phyloP scores from a whole-genome alignment of 2,329 filamentous ascomycete species.

The Emericellopsis cladophorae region DNA sequence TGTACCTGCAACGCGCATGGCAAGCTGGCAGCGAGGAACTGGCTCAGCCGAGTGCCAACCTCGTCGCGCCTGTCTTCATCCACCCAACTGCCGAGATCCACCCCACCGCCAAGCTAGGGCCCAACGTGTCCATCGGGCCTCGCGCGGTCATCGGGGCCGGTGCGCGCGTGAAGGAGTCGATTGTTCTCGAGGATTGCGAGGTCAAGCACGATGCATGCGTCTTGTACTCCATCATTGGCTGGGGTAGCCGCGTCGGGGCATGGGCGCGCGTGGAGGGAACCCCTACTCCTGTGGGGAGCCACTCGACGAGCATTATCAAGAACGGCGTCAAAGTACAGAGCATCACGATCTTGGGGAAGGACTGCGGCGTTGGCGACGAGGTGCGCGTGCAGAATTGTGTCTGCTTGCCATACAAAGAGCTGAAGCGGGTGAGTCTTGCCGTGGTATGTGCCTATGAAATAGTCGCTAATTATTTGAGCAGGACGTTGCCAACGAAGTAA shows the following conservation, averaged over 20 bases:
- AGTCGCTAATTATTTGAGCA: constrained; percentile 22
- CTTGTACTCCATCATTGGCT: constrained; percentile 91
- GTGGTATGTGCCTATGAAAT: neutral
- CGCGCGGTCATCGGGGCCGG: constrained; percentile 74
- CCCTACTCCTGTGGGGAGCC: constrained; percentile 73
- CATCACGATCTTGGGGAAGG: constrained; percentile 94
- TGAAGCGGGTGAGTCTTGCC: constrained; percentile 69
- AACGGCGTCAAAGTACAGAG: constrained; percentile 98
- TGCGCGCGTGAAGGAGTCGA: constrained; percentile 86
- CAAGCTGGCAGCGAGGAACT: constrained; percentile 71
- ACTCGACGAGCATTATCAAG: constrained; percentile 91
- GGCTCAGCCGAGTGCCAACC: constrained; percentile 69
- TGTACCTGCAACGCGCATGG: constrained; percentile 91
- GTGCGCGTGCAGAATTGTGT: constrained; percentile 96
- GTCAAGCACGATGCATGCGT: constrained; percentile 96
- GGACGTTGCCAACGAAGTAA: constrained; percentile 80
- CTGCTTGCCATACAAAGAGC: constrained; percentile 92
- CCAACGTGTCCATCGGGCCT: constrained; percentile 94
- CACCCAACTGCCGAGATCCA: constrained; percentile 85
- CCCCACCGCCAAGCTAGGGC: constrained; percentile 89
- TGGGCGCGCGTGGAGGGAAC: constrained; percentile 97
- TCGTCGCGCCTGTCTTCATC: constrained; percentile 88
- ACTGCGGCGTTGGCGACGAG: constrained; percentile 87
- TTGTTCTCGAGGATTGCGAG: constrained; percentile 88
- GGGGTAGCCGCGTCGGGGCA: constrained; percentile 91